phyloP scores from a whole-genome alignment of 768 basidiomycete genomes.

The Leccinum pellstonianum region DNA sequence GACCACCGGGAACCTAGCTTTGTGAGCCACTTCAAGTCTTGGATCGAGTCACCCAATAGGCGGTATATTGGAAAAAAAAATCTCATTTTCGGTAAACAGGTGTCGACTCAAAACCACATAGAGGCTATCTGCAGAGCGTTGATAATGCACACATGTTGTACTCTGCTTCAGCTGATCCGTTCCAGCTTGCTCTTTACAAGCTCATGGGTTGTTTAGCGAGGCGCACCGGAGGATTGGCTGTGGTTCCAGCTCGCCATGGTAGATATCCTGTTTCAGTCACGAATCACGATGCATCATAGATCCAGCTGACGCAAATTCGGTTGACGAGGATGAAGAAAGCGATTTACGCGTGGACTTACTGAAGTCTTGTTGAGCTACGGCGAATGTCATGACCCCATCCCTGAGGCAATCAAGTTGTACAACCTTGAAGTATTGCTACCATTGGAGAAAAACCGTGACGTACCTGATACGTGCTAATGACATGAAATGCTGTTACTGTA shows the following conservation, averaged over 20 bases:
- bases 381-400: conserved; percentile 76
- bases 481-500: not conserved
- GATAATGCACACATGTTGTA: conserved; percentile 90
- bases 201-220: conserved; percentile 80
- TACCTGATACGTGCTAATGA: conserved; percentile 15
- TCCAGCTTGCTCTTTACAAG: conserved; percentile 95
- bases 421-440: conserved; percentile 60
- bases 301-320: conserved; percentile 36
- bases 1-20: too few species aligned
- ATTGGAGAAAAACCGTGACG: conserved; percentile 3
- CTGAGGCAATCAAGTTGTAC: conserved; percentile 93
- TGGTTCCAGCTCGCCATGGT: conserved; percentile 96
- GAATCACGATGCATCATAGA: not conserved
- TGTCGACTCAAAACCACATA: too few species aligned
- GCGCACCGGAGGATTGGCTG: conserved; percentile 93
- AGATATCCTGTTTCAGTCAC: not conserved
- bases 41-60: too few species aligned
- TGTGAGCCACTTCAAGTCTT: too few species aligned
- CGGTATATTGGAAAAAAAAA: too few species aligned
- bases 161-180: conserved; percentile 85
- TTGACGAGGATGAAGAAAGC: conserved; percentile 80
- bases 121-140: conserved; percentile 72
- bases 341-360: conserved; percentile 66
- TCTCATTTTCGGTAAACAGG: too few species aligned
- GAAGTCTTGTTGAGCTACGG: conserved; percentile 79